Conservation (phyloP, 371 early-diverging fungal species). For the Zancudomyces culisetae region DNA sequence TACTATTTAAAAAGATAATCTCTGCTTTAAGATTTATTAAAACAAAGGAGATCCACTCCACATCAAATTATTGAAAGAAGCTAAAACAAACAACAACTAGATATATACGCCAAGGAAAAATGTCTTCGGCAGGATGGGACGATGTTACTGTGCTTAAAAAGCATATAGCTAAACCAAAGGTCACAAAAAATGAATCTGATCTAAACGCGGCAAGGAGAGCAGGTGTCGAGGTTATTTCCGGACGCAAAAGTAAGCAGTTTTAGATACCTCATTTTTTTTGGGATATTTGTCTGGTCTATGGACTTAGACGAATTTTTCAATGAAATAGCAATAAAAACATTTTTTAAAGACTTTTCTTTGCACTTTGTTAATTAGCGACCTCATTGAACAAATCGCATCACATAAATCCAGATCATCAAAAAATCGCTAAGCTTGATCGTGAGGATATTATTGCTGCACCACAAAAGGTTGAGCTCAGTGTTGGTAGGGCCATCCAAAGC, state of each 20-base stretch:
- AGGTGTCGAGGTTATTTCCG: constrained; percentile 48
- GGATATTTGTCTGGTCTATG: too few species aligned
- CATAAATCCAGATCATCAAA: constrained; percentile 50
- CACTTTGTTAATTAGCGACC: background rate
- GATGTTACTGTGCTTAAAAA: constrained; percentile 57
- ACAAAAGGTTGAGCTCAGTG: constrained; percentile 47
- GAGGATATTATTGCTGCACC: constrained; percentile 66
- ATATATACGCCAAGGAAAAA: too few species aligned
- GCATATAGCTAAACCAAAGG: constrained; percentile 41
- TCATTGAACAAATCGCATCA: constrained; percentile 44
- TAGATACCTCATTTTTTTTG: background rate
- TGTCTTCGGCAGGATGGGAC: constrained; percentile 41
- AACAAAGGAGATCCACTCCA: too few species aligned
- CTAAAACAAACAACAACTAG: too few species aligned
- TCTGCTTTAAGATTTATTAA: too few species aligned
- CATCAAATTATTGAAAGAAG: too few species aligned
- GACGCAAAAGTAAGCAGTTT: constrained; percentile 33
- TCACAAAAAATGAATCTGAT: constrained; percentile 39
- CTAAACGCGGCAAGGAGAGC: constrained; percentile 65
- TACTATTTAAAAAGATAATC: too few species aligned
- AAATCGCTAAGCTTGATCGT: constrained; percentile 76
- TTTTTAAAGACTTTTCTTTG: too few species aligned
- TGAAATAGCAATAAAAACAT: too few species aligned
- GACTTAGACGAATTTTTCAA: too few species aligned
- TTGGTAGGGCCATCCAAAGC: constrained; percentile 69